phyloP scores from a whole-genome alignment of 1,139 yeast species.

The Casaregolazyma lundiana region DNA sequence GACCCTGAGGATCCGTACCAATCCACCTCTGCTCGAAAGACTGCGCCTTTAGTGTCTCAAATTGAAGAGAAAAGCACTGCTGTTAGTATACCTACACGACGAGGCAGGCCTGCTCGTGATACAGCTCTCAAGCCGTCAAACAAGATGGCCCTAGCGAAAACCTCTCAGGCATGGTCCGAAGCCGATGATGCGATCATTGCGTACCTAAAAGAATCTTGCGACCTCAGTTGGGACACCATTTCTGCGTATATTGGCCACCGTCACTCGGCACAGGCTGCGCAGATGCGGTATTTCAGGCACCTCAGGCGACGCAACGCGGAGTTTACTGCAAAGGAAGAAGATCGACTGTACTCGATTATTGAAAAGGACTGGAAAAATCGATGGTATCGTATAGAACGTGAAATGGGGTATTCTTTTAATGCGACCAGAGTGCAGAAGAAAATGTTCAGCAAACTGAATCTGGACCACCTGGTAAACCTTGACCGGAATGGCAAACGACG shows the following conservation, averaged over 20 bases:
- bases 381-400: slow-evolving; percentile 35
- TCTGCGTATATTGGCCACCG: slow-evolving; percentile 32
- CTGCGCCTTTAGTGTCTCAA: too few relatives aligned
- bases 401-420: slow-evolving; percentile 28
- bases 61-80: too few relatives aligned
- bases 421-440: slow-evolving; percentile 12
- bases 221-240: slow-evolving; percentile 39
- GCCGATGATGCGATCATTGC: slow-evolving; percentile 34
- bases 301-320: slow-evolving; percentile 35
- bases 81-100: too few relatives aligned
- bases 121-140: not conserved
- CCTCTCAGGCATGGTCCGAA: not conserved
- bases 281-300: slow-evolving; percentile 41
- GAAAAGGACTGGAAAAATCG: slow-evolving; percentile 40
- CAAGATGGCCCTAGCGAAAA: not conserved
- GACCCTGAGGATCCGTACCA: too few relatives aligned
- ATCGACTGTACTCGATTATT: slow-evolving; percentile 29
- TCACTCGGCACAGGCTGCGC: slow-evolving; percentile 43
- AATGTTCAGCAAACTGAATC: slow-evolving; percentile 10
- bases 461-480: slow-evolving; percentile 5
- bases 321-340: slow-evolving; percentile 34
- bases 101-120: not conserved
- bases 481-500: too few relatives aligned
- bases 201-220: slow-evolving; percentile 35
- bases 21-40: too few relatives aligned